Conservation (phyloP, 2,329 filamentous ascomycete genomes). For the Colletotrichum noveboracense region DNA sequence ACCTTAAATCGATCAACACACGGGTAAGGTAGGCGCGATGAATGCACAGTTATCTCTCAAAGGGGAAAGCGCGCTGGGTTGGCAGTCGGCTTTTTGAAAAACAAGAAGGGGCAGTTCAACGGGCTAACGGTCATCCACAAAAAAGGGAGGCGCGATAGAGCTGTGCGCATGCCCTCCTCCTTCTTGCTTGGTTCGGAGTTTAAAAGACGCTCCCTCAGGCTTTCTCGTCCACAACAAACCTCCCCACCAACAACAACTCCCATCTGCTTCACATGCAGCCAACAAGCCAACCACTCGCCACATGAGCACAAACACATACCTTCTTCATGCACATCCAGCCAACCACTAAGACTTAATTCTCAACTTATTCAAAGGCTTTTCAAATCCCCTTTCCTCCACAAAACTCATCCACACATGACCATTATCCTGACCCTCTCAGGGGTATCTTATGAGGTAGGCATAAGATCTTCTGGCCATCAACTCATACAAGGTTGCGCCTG, state of each 20-base stretch:
- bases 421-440: background rate
- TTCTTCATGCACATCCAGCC: background rate
- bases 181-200: background rate
- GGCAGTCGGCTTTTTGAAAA: background rate
- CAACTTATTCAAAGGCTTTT: background rate
- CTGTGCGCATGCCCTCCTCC: background rate
- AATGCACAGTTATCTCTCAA: background rate
- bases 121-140: background rate
- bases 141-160: background rate
- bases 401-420: background rate
- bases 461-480: background rate
- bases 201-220: background rate
- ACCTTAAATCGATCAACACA: background rate
- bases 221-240: background rate
- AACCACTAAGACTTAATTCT: background rate
- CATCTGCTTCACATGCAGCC: background rate
- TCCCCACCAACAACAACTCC: background rate
- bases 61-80: background rate
- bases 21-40: background rate
- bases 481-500: background rate
- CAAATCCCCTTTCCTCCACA: background rate
- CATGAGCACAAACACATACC: background rate
- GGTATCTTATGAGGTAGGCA: background rate
- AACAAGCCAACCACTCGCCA: background rate
- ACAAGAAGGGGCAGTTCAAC: background rate